A percentile compares a stretch with the other conserved stretches of the same genome.
These are phyloP conservation scores for Aureobasidium vineae DNA, from an alignment of 2,329 filamentous ascomycete genomes.

Conservation along the genomic window DNA sequence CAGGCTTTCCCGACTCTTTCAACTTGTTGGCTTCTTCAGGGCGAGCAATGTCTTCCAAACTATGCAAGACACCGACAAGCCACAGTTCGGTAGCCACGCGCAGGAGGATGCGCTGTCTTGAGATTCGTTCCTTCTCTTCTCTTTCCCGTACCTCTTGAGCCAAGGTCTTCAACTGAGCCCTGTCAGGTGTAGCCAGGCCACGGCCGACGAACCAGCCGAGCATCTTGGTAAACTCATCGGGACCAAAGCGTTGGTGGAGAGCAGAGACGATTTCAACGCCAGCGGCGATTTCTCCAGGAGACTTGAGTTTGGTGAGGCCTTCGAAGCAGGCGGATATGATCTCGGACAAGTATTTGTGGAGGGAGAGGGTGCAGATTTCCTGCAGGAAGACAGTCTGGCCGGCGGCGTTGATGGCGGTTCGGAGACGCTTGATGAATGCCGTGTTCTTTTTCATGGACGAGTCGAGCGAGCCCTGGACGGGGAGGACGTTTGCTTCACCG, in stretches of 20 bases:
- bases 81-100: conserved; percentile 93
- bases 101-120: conserved; percentile 79
- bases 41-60: conserved; percentile 66
- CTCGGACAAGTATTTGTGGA: conserved; percentile 96
- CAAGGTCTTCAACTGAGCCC: conserved; percentile 73
- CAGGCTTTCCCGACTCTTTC: conserved; percentile 56
- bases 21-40: conserved; percentile 62
- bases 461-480: conserved; percentile 76
- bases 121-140: conserved; percentile 91
- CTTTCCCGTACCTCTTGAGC: conserved; percentile 81
- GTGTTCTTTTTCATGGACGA: conserved; percentile 98
- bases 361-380: conserved; percentile 83
- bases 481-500: conserved; percentile 81
- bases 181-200: conserved; percentile 87
- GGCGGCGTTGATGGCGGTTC: conserved; percentile 79
- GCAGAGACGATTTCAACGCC: conserved; percentile 92
- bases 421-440: conserved; percentile 92
- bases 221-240: conserved; percentile 83
- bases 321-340: conserved; percentile 96
- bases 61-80: conserved; percentile 85
- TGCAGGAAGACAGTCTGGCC: conserved; percentile 81
- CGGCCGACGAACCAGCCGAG: conserved; percentile 91
- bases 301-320: conserved; percentile 87
- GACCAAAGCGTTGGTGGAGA: conserved; percentile 92
- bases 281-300: conserved; percentile 84